Evolutionary conservation across 2,329 filamentous ascomycete genomes (phyloP).

Genomic region (Pezicula radicicola): DNA sequence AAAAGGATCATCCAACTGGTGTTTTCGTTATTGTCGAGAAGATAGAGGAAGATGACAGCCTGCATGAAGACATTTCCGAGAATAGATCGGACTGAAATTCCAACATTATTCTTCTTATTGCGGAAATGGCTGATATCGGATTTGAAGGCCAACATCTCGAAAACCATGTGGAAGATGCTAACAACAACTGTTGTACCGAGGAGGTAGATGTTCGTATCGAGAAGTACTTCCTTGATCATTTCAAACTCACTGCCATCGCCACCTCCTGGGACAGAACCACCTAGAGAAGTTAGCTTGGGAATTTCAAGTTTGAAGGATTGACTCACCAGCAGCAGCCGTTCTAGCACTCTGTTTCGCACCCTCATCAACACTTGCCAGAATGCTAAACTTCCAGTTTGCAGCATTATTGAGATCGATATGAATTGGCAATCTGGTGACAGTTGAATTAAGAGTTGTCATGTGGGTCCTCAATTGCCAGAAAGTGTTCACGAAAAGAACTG

Average conservation of each 20-base stretch:
- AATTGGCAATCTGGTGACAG: conserved; percentile 76
- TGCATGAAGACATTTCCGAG: conserved; percentile 99
- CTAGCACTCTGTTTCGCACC: conserved; percentile 80
- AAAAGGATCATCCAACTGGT: conserved; percentile 98
- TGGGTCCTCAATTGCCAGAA: conserved; percentile 95
- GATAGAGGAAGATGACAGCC: conserved; percentile 88
- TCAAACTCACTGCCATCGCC: conserved; percentile 94
- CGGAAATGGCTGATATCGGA: conserved; percentile 97
- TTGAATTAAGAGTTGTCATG: conserved; percentile 90
- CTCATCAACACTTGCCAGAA: conserved; percentile 81
- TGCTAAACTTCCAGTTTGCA: conserved; percentile 83
- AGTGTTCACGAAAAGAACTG: conserved; percentile 87
- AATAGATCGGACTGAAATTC: conserved; percentile 93
- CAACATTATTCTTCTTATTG: conserved; percentile 99
- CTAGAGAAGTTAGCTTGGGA: conserved; percentile 11
- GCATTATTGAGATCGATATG: conserved; percentile 82
- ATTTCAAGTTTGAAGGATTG: neutral
- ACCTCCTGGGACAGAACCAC: conserved; percentile 54
- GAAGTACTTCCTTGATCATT: conserved; percentile 91
- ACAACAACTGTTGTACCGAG: conserved; percentile 82
- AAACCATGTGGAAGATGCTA: conserved; percentile 86
- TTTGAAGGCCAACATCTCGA: conserved; percentile 95
- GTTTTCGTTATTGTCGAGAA: conserved; percentile 95
- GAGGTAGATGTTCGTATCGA: conserved; percentile 92
- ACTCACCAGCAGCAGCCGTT: conserved; percentile 70